phyloP scores from a whole-genome alignment of 352 stramenopile species.

The Globisporangium perplexum region DNA sequence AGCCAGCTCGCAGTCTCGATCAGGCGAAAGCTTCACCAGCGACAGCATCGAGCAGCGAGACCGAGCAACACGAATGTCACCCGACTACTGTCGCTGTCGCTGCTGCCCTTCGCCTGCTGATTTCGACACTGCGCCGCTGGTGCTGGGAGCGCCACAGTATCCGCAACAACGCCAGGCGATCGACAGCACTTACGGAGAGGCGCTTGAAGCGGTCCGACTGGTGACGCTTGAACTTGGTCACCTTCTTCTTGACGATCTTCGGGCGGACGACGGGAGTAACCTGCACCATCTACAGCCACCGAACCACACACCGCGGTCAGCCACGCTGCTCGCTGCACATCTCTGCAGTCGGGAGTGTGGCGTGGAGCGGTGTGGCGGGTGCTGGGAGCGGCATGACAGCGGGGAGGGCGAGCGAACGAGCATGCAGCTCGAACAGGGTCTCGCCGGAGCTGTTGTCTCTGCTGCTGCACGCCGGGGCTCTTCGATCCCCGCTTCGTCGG shows the following conservation, averaged over 20 bases:
- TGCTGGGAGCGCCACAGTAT: not conserved
- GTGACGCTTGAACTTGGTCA: conserved; percentile 99
- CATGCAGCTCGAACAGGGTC: not conserved
- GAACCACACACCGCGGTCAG: conserved; percentile 1
- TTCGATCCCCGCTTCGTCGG: no score
- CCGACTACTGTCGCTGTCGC: not conserved
- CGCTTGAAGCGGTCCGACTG: conserved; percentile 98
- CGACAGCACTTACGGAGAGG: conserved; percentile 79
- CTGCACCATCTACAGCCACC: conserved; percentile 76
- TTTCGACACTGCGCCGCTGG: not conserved
- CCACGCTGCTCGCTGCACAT: not conserved
- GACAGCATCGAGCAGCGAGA: not conserved
- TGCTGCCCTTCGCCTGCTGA: not conserved
- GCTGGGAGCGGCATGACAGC: not conserved
- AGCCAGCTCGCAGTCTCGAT: not conserved
- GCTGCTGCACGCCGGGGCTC: not conserved
- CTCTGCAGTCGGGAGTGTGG: not conserved
- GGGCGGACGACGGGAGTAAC: conserved; percentile 84
- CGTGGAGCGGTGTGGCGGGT: not conserved
- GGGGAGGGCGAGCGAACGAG: not conserved
- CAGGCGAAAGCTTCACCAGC: not conserved
- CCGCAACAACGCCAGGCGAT: not conserved
- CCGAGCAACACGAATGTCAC: not conserved
- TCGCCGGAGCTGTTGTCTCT: not conserved
- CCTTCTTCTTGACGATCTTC: conserved; percentile 99